Percentiles rank a stretch among this genome's conserved stretches.
Evolutionary conservation across 2,329 filamentous ascomycete genomes (phyloP).

Genomic region (Alternaria gansuensis): DNA sequence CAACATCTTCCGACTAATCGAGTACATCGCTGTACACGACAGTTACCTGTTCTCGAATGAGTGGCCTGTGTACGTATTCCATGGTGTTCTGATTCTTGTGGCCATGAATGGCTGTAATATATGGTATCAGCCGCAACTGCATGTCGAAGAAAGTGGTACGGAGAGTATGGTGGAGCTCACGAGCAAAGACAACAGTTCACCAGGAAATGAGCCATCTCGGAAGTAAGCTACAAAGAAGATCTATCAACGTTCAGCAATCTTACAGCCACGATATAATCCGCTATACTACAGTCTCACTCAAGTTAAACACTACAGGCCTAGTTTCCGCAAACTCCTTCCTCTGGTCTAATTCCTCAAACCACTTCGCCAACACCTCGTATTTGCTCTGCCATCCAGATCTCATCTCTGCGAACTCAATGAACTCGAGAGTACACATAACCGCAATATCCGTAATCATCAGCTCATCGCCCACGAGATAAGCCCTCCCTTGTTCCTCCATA

Average conservation of each 20-base stretch:
- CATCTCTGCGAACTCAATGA: conserved; percentile 23
- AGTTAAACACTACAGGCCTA: conserved; percentile 30
- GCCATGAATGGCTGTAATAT: conserved; percentile 21
- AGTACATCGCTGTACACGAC: conserved; percentile 51
- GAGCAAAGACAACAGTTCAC: not conserved
- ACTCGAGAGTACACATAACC: conserved; percentile 22
- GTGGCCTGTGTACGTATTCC: conserved; percentile 62
- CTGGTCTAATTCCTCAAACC: conserved; percentile 23
- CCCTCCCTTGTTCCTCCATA: conserved; percentile 16
- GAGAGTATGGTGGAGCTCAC: conserved; percentile 22
- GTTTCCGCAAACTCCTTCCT: conserved; percentile 29
- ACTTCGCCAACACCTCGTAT: conserved; percentile 22
- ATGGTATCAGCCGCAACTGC: conserved; percentile 22
- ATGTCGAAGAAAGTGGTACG: not conserved
- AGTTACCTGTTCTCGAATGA: conserved; percentile 60
- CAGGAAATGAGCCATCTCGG: not conserved
- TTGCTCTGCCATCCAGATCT: conserved; percentile 20
- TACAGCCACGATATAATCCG: not conserved
- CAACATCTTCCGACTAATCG: conserved; percentile 58
- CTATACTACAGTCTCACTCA: conserved; percentile 27
- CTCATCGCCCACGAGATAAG: conserved; percentile 23
- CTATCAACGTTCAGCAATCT: not conserved
- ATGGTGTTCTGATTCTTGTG: conserved; percentile 56
- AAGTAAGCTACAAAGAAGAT: not conserved
- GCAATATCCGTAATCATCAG: conserved; percentile 31